phyloP scores from a whole-genome alignment of 1,139 yeast genomes.

The Scheffersomyces segobiensis region DNA sequence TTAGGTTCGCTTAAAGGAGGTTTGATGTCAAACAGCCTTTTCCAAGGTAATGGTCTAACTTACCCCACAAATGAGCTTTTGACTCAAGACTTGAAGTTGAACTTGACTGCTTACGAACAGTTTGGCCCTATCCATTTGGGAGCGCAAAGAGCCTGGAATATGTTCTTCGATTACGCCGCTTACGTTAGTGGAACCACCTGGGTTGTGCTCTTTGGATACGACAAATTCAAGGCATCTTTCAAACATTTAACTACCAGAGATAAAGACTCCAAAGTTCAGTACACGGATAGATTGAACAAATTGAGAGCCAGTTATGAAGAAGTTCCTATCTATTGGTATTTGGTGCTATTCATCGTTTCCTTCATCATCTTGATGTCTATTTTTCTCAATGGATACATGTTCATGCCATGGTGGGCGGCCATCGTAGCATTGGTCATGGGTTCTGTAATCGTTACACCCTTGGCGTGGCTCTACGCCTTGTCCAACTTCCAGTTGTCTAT shows the following conservation, averaged over 20 bases:
- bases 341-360: constrained; percentile 29
- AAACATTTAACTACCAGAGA: constrained; percentile 1
- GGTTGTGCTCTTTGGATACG: constrained; percentile 21
- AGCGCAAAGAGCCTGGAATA: constrained; percentile 23
- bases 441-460: constrained; percentile 44
- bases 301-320: constrained; percentile 34
- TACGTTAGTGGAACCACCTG: constrained; percentile 21
- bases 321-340: constrained; percentile 45
- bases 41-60: constrained; percentile 27
- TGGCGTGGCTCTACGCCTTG: constrained; percentile 49
- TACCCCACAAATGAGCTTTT: constrained; percentile 39
- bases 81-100: constrained; percentile 32
- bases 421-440: constrained; percentile 44
- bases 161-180: constrained; percentile 24
- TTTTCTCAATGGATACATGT: constrained; percentile 35
- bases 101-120: constrained; percentile 37
- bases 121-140: constrained; percentile 38
- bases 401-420: constrained; percentile 51
- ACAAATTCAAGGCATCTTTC: constrained; percentile 9
- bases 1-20: constrained; percentile 28
- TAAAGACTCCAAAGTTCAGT: constrained; percentile 8
- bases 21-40: constrained; percentile 42
- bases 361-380: constrained; percentile 32
- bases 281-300: constrained; percentile 40
- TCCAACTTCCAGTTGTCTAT: constrained; percentile 52